Conservation (phyloP, 371 early-diverging fungal species). For the Mortierella sp. region DNA sequence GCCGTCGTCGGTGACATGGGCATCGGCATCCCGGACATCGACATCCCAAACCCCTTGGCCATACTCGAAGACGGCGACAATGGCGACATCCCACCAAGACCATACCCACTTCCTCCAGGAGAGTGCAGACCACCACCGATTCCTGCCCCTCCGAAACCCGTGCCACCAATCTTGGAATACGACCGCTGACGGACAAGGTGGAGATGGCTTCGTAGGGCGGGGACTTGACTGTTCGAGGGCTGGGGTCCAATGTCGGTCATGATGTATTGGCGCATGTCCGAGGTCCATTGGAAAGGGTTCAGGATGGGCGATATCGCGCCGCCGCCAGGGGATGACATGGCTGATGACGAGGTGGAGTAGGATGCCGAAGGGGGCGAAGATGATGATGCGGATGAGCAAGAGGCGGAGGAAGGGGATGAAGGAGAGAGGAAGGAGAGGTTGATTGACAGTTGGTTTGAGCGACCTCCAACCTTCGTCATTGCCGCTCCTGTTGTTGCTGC, state of each 20-base stretch:
- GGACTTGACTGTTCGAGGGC: slow-evolving; percentile 45
- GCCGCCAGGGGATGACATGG: slow-evolving; percentile 35
- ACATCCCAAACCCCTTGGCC: slow-evolving; percentile 4
- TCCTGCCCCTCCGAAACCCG: slow-evolving; percentile 1
- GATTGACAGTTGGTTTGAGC: slow-evolving; percentile 32
- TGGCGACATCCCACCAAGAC: slow-evolving; percentile 1
- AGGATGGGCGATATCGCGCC: slow-evolving; percentile 27
- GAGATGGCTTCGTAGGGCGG: slow-evolving; percentile 19
- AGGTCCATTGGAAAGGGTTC: slow-evolving; percentile 42
- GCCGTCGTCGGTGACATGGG: neutral
- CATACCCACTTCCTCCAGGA: neutral
- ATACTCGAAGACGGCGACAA: neutral
- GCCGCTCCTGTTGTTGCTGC: neutral
- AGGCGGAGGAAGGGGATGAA: slow-evolving; percentile 12
- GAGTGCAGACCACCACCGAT: neutral
- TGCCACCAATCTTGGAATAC: slow-evolving; percentile 38
- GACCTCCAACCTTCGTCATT: neutral
- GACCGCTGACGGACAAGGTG: slow-evolving; percentile 30
- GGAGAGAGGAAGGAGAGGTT: slow-evolving; percentile 36
- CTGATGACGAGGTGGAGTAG: slow-evolving; percentile 32
- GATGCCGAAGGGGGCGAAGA: slow-evolving; percentile 35
- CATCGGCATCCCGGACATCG: neutral
- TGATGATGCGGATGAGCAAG: slow-evolving; percentile 15
- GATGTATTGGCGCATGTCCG: slow-evolving; percentile 51
- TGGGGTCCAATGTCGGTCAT: slow-evolving; percentile 58